Conservation (phyloP, 2,329 filamentous ascomycete genomes). For the Onygenales sp. region DNA sequence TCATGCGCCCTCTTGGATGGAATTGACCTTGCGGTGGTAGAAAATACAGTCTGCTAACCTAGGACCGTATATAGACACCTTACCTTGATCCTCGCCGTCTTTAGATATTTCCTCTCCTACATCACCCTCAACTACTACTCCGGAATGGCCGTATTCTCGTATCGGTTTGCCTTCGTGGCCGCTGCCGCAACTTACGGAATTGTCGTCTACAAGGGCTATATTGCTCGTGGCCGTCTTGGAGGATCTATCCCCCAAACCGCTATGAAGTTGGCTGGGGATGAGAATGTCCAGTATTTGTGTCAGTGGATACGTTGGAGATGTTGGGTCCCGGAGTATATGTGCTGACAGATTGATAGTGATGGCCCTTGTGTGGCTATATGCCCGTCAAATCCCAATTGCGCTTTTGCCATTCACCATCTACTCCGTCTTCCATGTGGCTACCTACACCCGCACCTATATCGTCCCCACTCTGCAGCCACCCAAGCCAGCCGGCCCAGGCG, state of each 20-base stretch:
- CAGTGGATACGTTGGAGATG: neutral
- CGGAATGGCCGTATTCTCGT: slow-evolving; percentile 68
- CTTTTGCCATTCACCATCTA: slow-evolving; percentile 93
- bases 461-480: slow-evolving; percentile 76
- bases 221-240: slow-evolving; percentile 69
- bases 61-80: slow-evolving; percentile 56
- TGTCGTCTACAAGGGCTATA: slow-evolving; percentile 95
- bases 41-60: neutral
- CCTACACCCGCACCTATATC: slow-evolving; percentile 87
- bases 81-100: slow-evolving; percentile 69
- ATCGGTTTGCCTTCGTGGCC: slow-evolving; percentile 81
- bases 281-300: slow-evolving; percentile 98
- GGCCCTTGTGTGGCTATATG: slow-evolving; percentile 90
- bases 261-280: slow-evolving; percentile 65
- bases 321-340: neutral
- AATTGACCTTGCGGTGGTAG: too few relatives aligned
- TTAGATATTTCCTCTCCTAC: slow-evolving; percentile 78
- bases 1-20: too few relatives aligned
- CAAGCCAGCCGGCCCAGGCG: slow-evolving; percentile 43
- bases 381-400: slow-evolving; percentile 79
- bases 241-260: slow-evolving; percentile 53
- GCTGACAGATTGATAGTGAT: slow-evolving; percentile 51
- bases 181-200: slow-evolving; percentile 93
- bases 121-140: slow-evolving; percentile 80
- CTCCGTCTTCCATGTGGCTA: slow-evolving; percentile 96